Evolutionary conservation across 805 yeast genomes (phyloP).

Genomic region (Saturnispora halmiae): DNA sequence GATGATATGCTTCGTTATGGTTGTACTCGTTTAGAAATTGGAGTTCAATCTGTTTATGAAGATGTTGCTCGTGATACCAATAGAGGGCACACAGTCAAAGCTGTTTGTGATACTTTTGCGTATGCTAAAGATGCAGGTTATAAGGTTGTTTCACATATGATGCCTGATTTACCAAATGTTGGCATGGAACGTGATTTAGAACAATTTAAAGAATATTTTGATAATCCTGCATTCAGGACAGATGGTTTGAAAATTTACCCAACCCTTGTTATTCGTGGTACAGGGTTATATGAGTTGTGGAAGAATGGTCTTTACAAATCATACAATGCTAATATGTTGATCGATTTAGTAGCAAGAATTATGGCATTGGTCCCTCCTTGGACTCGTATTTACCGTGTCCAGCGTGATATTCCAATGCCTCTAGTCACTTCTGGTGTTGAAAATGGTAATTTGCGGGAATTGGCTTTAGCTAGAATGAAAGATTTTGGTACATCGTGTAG

Average conservation of each 20-base stretch:
- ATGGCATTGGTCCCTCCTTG: constrained; percentile 97
- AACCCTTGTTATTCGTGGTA: constrained; percentile 92
- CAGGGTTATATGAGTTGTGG: constrained; percentile 96
- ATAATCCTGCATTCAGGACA: constrained; percentile 92
- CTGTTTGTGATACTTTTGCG: constrained; percentile 93
- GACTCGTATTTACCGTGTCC: constrained; percentile 98
- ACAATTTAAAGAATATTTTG: constrained; percentile 93
- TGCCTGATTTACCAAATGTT: constrained; percentile 98
- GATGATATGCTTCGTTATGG: constrained; percentile 95
- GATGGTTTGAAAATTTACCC: constrained; percentile 96
- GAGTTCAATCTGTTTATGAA: constrained; percentile 94
- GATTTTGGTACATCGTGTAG: constrained; percentile 95
- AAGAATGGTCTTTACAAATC: constrained; percentile 91
- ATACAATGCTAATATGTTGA: constrained; percentile 86
- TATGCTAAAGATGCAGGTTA: constrained; percentile 98
- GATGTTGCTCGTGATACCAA: constrained; percentile 98
- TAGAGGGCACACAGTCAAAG: constrained; percentile 93
- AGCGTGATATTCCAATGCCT: constrained; percentile 99
- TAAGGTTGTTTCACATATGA: constrained; percentile 97
- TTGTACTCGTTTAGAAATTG: constrained; percentile 92
- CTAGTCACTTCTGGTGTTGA: constrained; percentile 96
- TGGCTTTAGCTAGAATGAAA: constrained; percentile 95
- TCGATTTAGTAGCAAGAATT: constrained; percentile 91
- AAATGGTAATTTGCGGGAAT: constrained; percentile 90
- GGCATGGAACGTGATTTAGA: constrained; percentile 97